Evolutionary conservation across 2,329 filamentous ascomycete genomes (phyloP).

Genomic region (Hypoxylon sp.): DNA sequence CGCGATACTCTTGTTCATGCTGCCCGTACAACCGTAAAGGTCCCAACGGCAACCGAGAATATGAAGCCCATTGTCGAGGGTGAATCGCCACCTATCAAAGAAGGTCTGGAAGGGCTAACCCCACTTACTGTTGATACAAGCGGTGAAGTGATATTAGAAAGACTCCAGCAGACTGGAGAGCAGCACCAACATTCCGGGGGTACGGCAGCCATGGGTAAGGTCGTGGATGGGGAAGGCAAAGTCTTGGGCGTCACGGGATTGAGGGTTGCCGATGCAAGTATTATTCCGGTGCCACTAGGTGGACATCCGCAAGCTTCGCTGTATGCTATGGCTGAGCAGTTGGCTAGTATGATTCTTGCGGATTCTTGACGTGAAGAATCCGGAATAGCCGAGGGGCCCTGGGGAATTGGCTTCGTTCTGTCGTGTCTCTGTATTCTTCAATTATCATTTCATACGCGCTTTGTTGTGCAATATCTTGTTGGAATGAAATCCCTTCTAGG

Average conservation of each 20-base stretch:
- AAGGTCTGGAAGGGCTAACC: conserved; percentile 38
- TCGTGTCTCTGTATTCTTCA: no score
- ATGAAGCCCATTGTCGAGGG: conserved; percentile 42
- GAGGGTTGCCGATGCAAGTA: conserved; percentile 47
- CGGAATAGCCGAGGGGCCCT: no score
- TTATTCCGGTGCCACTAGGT: conserved; percentile 44
- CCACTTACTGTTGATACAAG: conserved; percentile 43
- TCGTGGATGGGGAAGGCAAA: conserved; percentile 43
- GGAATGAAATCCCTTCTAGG: no score
- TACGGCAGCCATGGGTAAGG: conserved; percentile 45
- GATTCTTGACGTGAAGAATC: conserved; percentile 17
- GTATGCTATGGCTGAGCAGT: conserved; percentile 45
- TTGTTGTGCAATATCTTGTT: no score
- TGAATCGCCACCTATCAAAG: conserved; percentile 40
- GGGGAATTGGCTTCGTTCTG: no score
- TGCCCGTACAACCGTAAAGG: conserved; percentile 36
- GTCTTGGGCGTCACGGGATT: conserved; percentile 44
- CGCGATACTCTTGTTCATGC: conserved; percentile 41
- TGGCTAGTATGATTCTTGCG: conserved; percentile 35
- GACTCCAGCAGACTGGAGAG: conserved; percentile 45
- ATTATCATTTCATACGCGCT: no score
- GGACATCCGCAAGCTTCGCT: conserved; percentile 45
- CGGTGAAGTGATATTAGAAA: conserved; percentile 45
- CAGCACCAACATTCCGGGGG: conserved; percentile 44
- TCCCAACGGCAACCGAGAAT: conserved; percentile 28